phyloP scores from a whole-genome alignment of 2,329 filamentous ascomycete genomes.

The Albifimbria verrucaria region DNA sequence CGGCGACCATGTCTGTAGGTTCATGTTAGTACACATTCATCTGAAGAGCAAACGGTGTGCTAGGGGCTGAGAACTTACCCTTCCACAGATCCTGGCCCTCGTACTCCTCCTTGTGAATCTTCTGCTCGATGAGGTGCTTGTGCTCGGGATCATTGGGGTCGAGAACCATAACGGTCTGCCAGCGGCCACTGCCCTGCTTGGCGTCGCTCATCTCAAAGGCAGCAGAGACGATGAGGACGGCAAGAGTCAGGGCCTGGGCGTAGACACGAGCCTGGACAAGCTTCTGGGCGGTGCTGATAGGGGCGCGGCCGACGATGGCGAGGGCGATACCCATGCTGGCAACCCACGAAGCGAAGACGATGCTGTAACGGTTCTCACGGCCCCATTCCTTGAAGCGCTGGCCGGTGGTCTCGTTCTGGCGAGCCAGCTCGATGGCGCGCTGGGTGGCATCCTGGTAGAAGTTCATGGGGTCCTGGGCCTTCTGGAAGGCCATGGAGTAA shows the following conservation, averaged over 20 bases:
- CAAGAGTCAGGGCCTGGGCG: constrained; percentile 83
- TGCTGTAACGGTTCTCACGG: constrained; percentile 76
- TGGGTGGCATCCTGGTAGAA: constrained; percentile 63
- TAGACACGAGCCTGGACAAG: constrained; percentile 93
- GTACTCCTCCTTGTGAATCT: constrained; percentile 82
- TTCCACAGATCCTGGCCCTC: constrained; percentile 92
- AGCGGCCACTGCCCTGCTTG: constrained; percentile 70
- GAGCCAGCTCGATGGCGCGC: constrained; percentile 51
- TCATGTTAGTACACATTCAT: constrained; percentile 9
- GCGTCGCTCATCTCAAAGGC: constrained; percentile 79
- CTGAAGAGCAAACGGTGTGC: neutral
- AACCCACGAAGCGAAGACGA: constrained; percentile 80
- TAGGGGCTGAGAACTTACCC: constrained; percentile 47
- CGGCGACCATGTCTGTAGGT: constrained; percentile 70
- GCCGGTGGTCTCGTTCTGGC: constrained; percentile 51
- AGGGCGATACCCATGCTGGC: constrained; percentile 75
- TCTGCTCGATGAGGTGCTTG: constrained; percentile 81
- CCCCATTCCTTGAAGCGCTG: constrained; percentile 71
- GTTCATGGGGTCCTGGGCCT: constrained; percentile 62
- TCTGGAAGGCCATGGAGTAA: constrained; percentile 61
- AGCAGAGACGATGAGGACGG: constrained; percentile 77
- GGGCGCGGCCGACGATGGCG: constrained; percentile 72
- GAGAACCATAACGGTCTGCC: constrained; percentile 79
- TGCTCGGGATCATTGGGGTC: constrained; percentile 81
- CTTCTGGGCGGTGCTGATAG: constrained; percentile 75